phyloP scores from a whole-genome alignment of 2,329 filamentous ascomycete species.

The Talaromyces marneffei region DNA sequence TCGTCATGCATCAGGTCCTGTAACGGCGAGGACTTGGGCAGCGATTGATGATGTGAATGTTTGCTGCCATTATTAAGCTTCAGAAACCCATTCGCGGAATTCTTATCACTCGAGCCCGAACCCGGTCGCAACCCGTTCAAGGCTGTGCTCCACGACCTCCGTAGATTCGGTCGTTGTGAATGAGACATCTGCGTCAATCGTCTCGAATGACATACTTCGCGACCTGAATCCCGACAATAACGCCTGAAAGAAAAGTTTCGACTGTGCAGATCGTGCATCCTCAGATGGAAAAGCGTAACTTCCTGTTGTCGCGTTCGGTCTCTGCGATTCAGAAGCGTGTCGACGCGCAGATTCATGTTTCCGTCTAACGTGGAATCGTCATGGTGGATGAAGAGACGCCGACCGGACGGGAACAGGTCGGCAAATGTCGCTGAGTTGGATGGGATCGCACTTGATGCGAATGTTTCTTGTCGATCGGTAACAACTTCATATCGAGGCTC shows the following conservation, averaged over 20 bases:
- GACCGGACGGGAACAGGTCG: constrained; percentile 76
- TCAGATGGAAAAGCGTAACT: constrained; percentile 81
- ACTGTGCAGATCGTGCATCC: constrained; percentile 83
- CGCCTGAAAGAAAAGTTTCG: constrained; percentile 85
- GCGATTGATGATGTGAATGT: constrained; percentile 10
- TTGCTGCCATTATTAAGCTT: not conserved
- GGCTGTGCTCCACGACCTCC: constrained; percentile 56
- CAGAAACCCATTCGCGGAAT: constrained; percentile 15
- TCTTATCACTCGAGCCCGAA: constrained; percentile 38
- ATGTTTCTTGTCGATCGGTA: constrained; percentile 50
- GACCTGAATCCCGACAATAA: constrained; percentile 87
- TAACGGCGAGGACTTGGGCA: constrained; percentile 6
- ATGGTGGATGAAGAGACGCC: constrained; percentile 75
- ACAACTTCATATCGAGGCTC: constrained; percentile 46
- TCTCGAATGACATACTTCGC: constrained; percentile 83
- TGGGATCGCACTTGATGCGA: constrained; percentile 62
- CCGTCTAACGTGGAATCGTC: constrained; percentile 87
- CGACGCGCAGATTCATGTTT: constrained; percentile 92
- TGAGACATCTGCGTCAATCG: constrained; percentile 59
- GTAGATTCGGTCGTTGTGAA: constrained; percentile 47
- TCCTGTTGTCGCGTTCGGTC: constrained; percentile 48
- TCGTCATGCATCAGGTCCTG: constrained; percentile 7
- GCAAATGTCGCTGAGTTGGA: constrained; percentile 79
- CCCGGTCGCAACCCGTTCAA: constrained; percentile 53
- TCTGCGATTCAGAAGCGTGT: constrained; percentile 61